Conservation (phyloP, 345 rosid genomes). For the Linum lewisii region DNA sequence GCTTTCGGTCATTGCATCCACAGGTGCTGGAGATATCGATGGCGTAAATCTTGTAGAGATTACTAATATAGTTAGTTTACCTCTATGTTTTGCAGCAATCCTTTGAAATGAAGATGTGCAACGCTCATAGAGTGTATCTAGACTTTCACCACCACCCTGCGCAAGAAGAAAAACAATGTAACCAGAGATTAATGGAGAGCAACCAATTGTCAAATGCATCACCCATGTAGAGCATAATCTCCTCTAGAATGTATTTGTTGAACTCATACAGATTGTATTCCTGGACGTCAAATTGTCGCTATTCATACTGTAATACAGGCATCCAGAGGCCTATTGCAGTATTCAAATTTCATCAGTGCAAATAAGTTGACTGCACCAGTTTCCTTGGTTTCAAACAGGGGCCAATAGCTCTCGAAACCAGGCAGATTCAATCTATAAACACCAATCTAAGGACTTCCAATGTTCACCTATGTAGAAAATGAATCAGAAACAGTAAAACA, state of each 20-base stretch:
- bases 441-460: neutral
- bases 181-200: neutral
- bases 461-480: neutral
- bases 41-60: neutral
- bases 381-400: neutral
- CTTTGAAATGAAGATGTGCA: constrained; percentile 55
- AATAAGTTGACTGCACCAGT: neutral
- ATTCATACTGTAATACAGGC: neutral
- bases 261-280: neutral
- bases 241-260: neutral
- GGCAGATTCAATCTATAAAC: neutral
- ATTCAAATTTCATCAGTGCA: neutral
- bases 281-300: neutral
- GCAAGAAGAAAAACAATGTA: constrained; percentile 3
- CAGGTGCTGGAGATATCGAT: neutral
- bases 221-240: neutral
- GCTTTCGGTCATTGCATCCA: neutral
- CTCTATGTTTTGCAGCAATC: constrained; percentile 61
- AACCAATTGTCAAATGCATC: neutral
- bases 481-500: neutral
- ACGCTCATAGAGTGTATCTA: constrained; percentile 54
- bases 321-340: neutral
- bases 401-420: neutral
- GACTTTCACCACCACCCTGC: constrained; percentile 90
- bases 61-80: constrained; percentile 19